Evolutionary conservation across 306 rosid genomes (phyloP).

Genomic region (Vicia sativa): DNA sequence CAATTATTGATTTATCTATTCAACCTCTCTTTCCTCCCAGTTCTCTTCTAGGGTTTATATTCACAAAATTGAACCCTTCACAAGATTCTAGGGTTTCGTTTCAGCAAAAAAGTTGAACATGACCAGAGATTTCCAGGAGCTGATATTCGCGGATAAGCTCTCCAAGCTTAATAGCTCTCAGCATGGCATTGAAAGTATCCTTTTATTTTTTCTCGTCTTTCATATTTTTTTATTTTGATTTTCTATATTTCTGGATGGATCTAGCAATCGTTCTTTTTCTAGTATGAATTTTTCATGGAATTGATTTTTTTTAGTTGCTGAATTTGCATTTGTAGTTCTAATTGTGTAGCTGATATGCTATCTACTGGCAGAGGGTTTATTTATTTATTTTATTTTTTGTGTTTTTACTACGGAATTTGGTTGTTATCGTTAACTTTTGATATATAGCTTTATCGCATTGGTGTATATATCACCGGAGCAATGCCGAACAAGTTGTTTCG

Average conservation of each 20-base stretch:
- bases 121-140: slow-evolving; percentile 79
- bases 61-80: slow-evolving; percentile 3
- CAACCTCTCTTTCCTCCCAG: slow-evolving; percentile 26
- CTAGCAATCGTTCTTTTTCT: background rate
- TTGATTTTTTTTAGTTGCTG: background rate
- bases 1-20: slow-evolving; percentile 7
- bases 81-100: slow-evolving; percentile 36
- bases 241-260: slow-evolving; percentile 2
- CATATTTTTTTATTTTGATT: background rate
- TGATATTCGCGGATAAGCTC: slow-evolving; percentile 82
- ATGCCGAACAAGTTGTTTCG: slow-evolving; percentile 82
- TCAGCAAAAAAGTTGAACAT: slow-evolving; percentile 45
- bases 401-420: background rate
- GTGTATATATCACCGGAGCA: slow-evolving; percentile 91
- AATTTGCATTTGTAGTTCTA: no score
- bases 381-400: background rate
- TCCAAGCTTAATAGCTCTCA: slow-evolving; percentile 90
- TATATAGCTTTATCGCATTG: slow-evolving; percentile 86
- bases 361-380: no score
- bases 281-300: background rate
- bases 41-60: slow-evolving; percentile 34
- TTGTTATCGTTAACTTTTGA: slow-evolving; percentile 50
- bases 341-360: no score
- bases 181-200: slow-evolving; percentile 88
- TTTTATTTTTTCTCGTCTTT: slow-evolving; percentile 22